A percentile compares a stretch with the other conserved stretches of the same genome.
phyloP scores from a whole-genome alignment of 495 filamentous ascomycete species.

The Hypoxylon cercidicola region DNA sequence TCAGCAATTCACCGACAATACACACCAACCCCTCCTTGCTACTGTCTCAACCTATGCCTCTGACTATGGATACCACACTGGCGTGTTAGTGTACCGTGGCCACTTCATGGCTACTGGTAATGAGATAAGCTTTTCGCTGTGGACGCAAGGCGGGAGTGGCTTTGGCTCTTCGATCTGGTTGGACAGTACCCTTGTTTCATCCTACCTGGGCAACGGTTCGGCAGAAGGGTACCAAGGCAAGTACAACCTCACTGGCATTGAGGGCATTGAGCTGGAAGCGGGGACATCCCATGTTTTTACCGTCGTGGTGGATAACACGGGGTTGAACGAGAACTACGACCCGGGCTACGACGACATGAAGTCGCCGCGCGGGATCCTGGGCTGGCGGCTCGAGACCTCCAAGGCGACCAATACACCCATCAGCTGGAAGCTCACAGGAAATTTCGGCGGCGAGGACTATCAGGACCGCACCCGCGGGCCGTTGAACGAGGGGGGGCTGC shows the following conservation, averaged over 20 bases:
- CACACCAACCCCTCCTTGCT: constrained; percentile 62
- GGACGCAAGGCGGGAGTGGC: constrained; percentile 70
- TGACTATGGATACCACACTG: constrained; percentile 81
- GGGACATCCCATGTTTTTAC: constrained; percentile 71
- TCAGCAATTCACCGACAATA: constrained; percentile 67
- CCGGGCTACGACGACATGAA: constrained; percentile 73
- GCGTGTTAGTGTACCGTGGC: constrained; percentile 75
- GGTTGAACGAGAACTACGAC: constrained; percentile 70
- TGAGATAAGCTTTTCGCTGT: constrained; percentile 65
- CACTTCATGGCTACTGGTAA: constrained; percentile 73
- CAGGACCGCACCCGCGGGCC: constrained; percentile 72
- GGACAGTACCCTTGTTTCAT: constrained; percentile 64
- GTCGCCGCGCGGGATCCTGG: constrained; percentile 73
- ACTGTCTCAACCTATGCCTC: constrained; percentile 71
- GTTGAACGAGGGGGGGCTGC: constrained; percentile 80
- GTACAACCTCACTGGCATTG: constrained; percentile 67
- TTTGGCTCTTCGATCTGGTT: constrained; percentile 69
- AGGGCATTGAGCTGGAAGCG: constrained; percentile 56
- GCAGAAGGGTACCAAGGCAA: constrained; percentile 60
- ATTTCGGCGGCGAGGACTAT: constrained; percentile 79
- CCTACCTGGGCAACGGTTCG: constrained; percentile 64
- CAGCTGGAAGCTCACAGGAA: constrained; percentile 81
- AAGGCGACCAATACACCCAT: constrained; percentile 57
- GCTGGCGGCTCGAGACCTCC: constrained; percentile 62
- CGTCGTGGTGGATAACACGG: constrained; percentile 78